phyloP scores from a whole-genome alignment of 495 filamentous ascomycete genomes.

The Tuber microsphaerosporum region DNA sequence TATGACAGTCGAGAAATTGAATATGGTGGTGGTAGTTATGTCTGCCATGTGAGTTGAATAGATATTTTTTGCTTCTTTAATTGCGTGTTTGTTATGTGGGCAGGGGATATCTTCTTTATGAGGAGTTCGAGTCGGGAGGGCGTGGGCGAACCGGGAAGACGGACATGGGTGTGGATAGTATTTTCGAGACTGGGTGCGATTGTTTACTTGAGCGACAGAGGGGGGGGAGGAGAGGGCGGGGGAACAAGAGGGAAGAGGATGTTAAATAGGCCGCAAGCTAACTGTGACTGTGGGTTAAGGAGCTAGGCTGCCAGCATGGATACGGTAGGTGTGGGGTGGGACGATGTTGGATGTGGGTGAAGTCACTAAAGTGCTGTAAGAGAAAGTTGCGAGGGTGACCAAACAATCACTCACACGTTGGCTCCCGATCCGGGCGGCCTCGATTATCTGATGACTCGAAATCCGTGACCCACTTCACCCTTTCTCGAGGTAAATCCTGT shows the following conservation, averaged over 20 bases:
- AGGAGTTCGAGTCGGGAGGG: conserved; percentile 3
- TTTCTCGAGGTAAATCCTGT: background rate
- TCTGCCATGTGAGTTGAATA: background rate
- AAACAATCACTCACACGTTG: conserved; percentile 2
- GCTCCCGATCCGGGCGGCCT: background rate
- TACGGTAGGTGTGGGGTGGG: background rate
- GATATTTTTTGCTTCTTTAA: background rate
- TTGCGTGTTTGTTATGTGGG: background rate
- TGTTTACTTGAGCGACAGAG: background rate
- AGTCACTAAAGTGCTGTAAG: conserved; percentile 5
- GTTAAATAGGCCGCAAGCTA: background rate
- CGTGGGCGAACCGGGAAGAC: conserved; percentile 1
- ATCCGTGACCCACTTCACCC: conserved; percentile 1
- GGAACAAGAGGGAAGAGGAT: background rate
- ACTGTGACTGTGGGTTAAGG: background rate
- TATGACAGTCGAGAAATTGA: background rate
- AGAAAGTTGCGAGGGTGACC: background rate
- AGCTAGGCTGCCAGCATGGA: background rate
- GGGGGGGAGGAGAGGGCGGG: background rate
- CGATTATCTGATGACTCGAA: background rate
- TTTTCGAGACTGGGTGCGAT: background rate
- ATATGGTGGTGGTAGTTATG: background rate
- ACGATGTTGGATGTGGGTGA: background rate
- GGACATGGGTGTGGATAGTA: conserved; percentile 6
- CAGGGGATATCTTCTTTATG: background rate